Percentiles rank a stretch among this genome's conserved stretches.
Evolutionary conservation across 2,329 filamentous ascomycete species (phyloP).

Genomic region (Aspergillus niger): DNA sequence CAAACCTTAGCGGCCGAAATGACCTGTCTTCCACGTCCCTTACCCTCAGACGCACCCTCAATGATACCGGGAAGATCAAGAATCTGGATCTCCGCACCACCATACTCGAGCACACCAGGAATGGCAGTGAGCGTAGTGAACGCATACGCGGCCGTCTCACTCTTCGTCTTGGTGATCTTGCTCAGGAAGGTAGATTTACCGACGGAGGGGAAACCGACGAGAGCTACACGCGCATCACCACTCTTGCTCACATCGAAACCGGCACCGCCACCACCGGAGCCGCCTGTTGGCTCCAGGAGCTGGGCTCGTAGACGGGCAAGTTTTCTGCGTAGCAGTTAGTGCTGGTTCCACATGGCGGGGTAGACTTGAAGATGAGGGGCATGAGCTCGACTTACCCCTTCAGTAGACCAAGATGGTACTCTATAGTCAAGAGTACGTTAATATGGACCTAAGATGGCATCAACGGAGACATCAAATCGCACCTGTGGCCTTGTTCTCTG

Average conservation of each 20-base stretch:
- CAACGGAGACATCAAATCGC: conserved; percentile 42
- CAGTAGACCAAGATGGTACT: conserved; percentile 95
- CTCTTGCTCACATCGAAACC: conserved; percentile 94
- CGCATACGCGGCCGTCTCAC: conserved; percentile 91
- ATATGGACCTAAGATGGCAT: conserved; percentile 2
- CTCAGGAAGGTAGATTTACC: conserved; percentile 99
- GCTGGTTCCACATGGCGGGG: not conserved
- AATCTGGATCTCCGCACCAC: conserved; percentile 95
- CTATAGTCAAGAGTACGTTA: conserved; percentile 49
- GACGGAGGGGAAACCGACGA: conserved; percentile 98
- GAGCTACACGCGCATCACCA: conserved; percentile 91
- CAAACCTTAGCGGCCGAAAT: conserved; percentile 86
- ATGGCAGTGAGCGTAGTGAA: conserved; percentile 98
- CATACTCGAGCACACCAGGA: conserved; percentile 95
- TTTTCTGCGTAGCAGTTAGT: conserved; percentile 62
- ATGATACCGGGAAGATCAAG: conserved; percentile 98
- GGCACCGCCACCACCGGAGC: conserved; percentile 74
- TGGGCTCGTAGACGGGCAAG: conserved; percentile 93
- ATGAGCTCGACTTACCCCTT: conserved; percentile 69
- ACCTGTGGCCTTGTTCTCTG: conserved; percentile 99
- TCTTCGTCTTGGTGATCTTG: conserved; percentile 97
- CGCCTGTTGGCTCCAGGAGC: conserved; percentile 83
- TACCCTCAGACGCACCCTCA: conserved; percentile 92
- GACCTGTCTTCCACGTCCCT: conserved; percentile 91
- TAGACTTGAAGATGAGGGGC: not conserved